A percentile compares a stretch with the other conserved stretches of the same genome.
Evolutionary conservation across 1,284 basidiomycete species (phyloP).

Genomic region (Apiotrichum gracile): DNA sequence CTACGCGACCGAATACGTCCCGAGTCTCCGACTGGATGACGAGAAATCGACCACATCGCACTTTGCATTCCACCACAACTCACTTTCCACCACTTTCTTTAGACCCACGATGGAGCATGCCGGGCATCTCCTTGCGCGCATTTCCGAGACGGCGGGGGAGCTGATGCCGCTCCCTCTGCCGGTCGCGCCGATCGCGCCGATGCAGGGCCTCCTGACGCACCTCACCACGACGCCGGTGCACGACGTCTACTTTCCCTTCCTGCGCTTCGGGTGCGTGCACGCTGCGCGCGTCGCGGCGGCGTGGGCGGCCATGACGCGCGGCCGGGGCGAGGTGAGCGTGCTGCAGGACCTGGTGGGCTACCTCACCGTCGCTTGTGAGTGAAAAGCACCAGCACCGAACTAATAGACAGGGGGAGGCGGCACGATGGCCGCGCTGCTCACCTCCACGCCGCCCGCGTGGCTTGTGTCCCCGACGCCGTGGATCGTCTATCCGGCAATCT

Average conservation of each 20-base stretch:
- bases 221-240: slow-evolving; percentile 29
- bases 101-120: neutral
- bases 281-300: slow-evolving; percentile 30
- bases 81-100: neutral
- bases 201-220: slow-evolving; percentile 24
- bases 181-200: slow-evolving; percentile 7
- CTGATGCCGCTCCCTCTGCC: neutral
- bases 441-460: slow-evolving; percentile 39
- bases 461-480: slow-evolving; percentile 35
- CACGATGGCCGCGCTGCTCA: slow-evolving; percentile 31
- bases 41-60: too few species aligned
- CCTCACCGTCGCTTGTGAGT: slow-evolving; percentile 39
- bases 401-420: slow-evolving; percentile 43
- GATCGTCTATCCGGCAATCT: slow-evolving; percentile 32
- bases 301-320: slow-evolving; percentile 32
- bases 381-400: neutral
- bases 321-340: slow-evolving; percentile 15
- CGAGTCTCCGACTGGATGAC: too few species aligned
- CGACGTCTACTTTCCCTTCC: slow-evolving; percentile 29
- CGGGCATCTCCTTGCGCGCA: neutral
- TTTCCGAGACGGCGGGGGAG: neutral
- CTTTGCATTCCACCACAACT: neutral
- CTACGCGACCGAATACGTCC: too few species aligned
- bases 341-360: slow-evolving; percentile 40
- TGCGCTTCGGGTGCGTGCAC: slow-evolving; percentile 33